Evolutionary conservation across 768 basidiomycete genomes (phyloP).

Genomic region (Cyclocybe aegerita): DNA sequence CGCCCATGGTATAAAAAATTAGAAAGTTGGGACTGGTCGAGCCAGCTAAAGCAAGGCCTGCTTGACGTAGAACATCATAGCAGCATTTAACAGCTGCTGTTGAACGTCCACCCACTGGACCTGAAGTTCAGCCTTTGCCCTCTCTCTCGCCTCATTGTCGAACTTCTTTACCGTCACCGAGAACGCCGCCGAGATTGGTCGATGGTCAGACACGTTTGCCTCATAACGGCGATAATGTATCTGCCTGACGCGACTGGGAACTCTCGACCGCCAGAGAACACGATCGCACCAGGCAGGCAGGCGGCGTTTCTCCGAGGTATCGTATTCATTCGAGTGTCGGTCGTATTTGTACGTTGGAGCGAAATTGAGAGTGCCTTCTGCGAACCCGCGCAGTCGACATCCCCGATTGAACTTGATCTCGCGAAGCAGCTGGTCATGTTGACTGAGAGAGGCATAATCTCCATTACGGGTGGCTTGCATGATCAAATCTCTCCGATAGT

Average conservation of each 20-base stretch:
- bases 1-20: not conserved
- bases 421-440: conserved; percentile 87
- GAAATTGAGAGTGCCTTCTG: conserved; percentile 81
- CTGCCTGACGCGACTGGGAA: conserved; percentile 55
- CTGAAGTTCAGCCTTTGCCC: conserved; percentile 56
- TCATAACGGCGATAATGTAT: conserved; percentile 83
- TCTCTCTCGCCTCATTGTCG: conserved; percentile 52
- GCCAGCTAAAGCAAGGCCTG: conserved; percentile 28
- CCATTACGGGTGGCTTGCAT: conserved; percentile 66
- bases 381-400: conserved; percentile 82
- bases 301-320: conserved; percentile 85
- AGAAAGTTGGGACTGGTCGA: not conserved
- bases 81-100: conserved; percentile 35
- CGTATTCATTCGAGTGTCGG: conserved; percentile 72
- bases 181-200: conserved; percentile 84
- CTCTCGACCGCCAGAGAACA: conserved; percentile 72
- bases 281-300: conserved; percentile 98
- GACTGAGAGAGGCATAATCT: conserved; percentile 60
- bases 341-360: conserved; percentile 96
- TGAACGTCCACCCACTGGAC: conserved; percentile 53
- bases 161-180: conserved; percentile 73
- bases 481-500: conserved; percentile 85
- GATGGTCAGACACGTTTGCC: conserved; percentile 85
- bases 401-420: conserved; percentile 87
- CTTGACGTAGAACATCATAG: conserved; percentile 40